Percentiles rank a stretch among this genome's conserved stretches.
phyloP scores from a whole-genome alignment of 1,139 yeast species.

The Nadsonia starkeyi-henricii region DNA sequence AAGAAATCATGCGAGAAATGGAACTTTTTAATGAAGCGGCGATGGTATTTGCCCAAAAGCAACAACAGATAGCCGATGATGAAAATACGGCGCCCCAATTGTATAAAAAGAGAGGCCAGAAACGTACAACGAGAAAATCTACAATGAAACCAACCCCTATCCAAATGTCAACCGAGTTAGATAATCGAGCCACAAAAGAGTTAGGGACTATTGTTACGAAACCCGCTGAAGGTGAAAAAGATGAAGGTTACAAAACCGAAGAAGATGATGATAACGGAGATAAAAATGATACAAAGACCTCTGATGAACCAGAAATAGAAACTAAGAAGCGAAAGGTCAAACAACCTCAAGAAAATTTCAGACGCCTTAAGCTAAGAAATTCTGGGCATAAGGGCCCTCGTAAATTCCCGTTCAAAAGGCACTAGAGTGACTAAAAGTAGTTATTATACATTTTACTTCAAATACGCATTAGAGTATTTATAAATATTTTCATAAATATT shows the following conservation, averaged over 20 bases:
- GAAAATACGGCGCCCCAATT: background rate
- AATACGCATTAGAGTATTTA: too few relatives aligned
- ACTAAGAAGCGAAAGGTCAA: background rate
- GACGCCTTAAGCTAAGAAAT: background rate
- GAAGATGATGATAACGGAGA: background rate
- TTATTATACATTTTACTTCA: background rate
- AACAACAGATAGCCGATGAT: background rate
- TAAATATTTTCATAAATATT: too few relatives aligned
- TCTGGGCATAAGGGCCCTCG: background rate
- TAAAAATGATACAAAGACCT: background rate
- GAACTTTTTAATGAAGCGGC: background rate
- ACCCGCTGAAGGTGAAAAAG: background rate
- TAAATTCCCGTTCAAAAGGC: background rate
- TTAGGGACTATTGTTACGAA: background rate
- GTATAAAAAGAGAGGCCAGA: background rate
- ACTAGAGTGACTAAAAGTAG: background rate
- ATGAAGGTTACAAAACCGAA: background rate
- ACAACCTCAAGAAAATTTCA: slow-evolving; percentile 1
- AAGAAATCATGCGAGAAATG: background rate
- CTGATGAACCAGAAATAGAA: background rate
- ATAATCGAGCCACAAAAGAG: too few relatives aligned
- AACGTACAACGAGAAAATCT: background rate
- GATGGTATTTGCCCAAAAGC: background rate
- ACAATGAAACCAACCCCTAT: background rate
- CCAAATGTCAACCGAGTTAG: too few relatives aligned